Conservation (phyloP, 2,329 filamentous ascomycete species). For the Colletotrichum falcatum region DNA sequence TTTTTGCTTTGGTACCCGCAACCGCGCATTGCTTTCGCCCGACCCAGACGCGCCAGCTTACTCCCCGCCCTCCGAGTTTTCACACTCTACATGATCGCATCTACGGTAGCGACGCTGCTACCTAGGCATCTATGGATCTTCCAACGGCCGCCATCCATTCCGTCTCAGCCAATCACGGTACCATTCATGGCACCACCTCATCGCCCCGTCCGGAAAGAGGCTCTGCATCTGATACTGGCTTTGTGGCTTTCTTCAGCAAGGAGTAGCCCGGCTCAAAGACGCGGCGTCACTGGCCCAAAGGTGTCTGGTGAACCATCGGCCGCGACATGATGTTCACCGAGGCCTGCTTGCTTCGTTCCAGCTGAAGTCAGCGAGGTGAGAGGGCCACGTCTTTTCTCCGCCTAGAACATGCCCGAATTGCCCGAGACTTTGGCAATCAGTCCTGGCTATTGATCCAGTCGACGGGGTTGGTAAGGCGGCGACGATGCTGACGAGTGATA, state of each 20-base stretch:
- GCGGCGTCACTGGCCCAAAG: neutral
- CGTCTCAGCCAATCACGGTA: slow-evolving; percentile 11
- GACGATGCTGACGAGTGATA: neutral
- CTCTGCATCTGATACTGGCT: slow-evolving; percentile 33
- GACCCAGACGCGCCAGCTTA: neutral
- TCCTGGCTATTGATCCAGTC: neutral
- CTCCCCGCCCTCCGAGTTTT: neutral
- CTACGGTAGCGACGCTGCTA: neutral
- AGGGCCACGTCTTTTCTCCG: slow-evolving; percentile 17
- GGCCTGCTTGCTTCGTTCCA: slow-evolving; percentile 36
- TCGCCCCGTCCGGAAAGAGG: slow-evolving; percentile 24
- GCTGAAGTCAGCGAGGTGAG: slow-evolving; percentile 18
- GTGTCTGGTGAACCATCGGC: slow-evolving; percentile 10
- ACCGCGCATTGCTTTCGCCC: slow-evolving; percentile 8
- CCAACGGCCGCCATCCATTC: slow-evolving; percentile 8
- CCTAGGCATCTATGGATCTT: no score
- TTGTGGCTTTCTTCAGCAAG: slow-evolving; percentile 16
- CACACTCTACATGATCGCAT: neutral
- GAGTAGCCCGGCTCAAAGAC: slow-evolving; percentile 14
- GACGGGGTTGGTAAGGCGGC: slow-evolving; percentile 16
- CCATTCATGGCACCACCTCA: slow-evolving; percentile 19
- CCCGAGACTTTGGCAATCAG: neutral
- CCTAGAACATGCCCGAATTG: neutral
- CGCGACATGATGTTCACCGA: slow-evolving; percentile 24
- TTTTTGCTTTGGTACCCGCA: neutral